Evolutionary conservation across 345 rosid species (phyloP), one percentile per base, ranked within the genome.

Genomic region (Aurinia saxatilis): DNA sequence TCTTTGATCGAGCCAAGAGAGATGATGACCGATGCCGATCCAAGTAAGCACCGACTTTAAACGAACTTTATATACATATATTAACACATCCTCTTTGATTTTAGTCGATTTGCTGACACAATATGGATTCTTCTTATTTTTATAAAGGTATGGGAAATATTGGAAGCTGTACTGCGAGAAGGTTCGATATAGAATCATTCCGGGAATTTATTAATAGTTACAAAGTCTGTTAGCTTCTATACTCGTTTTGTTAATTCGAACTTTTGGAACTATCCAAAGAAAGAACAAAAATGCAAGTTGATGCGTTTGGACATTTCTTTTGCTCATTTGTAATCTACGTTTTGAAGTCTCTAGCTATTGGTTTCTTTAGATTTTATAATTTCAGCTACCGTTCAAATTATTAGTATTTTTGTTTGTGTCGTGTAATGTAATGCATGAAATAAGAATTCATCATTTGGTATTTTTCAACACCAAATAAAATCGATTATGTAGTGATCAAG

Each of bases 11-110:
- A 42, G 99, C 97, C 63, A 87, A 83, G 59, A 82, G 99, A 70
- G 99, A 93, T 27, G 96, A 93, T 56, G 99, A 90, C 69, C 71
- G 97, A 56, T 93, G 99, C 54, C 80, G 86, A 58, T 81, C 96
- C 73, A 93, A 93, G 99, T 90, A 82, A 85, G 95, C 14, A 36
- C 47, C 52, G 14, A 45, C 60, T 52, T 44, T 50, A 15, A 41
- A 66, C 40, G 16, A 53, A 2, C 8, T 52, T 8, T 10, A 17
- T 37, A 11, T 5, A 10, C 6, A 27, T 35, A 23, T 46, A 55
- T 10, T 13, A 7, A 44, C 35, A 63, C 10, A 30, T 63, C 41
- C 12, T 50, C 46, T 14, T 36, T 47, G 51, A 18, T 37, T 42
- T 17, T 7, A 10, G 14, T 21, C 7, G 9, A n/a, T 42, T 4